A percentile compares a stretch with the other conserved stretches of the same genome.
Conservation (phyloP, 495 filamentous ascomycete genomes). For the Letharia columbiana region DNA sequence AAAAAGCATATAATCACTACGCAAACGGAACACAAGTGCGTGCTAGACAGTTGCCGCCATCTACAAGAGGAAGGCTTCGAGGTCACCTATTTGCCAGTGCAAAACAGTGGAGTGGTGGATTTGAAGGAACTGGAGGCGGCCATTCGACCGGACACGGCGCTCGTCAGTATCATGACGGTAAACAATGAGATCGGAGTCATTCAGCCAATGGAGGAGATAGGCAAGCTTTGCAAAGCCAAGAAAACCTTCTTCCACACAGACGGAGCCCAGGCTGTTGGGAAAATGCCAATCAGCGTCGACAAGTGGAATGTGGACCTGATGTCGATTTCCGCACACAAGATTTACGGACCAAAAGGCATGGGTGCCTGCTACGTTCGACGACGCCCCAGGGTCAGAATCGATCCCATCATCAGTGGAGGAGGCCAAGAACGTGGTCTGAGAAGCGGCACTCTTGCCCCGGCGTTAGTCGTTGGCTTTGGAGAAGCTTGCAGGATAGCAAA, state of each 20-base stretch:
- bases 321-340: slow-evolving; percentile 99
- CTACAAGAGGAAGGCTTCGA: slow-evolving; percentile 95
- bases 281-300: slow-evolving; percentile 94
- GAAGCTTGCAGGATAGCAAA: slow-evolving; percentile 89
- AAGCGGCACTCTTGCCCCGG: slow-evolving; percentile 86
- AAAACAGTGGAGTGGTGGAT: slow-evolving; percentile 72
- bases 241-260: slow-evolving; percentile 99
- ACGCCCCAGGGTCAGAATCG: slow-evolving; percentile 83
- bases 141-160: slow-evolving; percentile 79
- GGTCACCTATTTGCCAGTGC: slow-evolving; percentile 88
- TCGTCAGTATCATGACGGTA: slow-evolving; percentile 97
- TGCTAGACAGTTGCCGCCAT: slow-evolving; percentile 92
- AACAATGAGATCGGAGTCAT: slow-evolving; percentile 99
- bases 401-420: slow-evolving; percentile 92
- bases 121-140: slow-evolving; percentile 82
- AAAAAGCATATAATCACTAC: slow-evolving; percentile 97
- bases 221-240: slow-evolving; percentile 78
- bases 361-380: slow-evolving; percentile 92
- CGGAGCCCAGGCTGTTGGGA: slow-evolving; percentile 90
- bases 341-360: slow-evolving; percentile 95
- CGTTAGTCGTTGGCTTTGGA: slow-evolving; percentile 83
- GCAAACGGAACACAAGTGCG: slow-evolving; percentile 98
- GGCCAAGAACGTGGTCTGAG: slow-evolving; percentile 91
- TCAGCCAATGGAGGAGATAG: slow-evolving; percentile 89
- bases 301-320: slow-evolving; percentile 95